Conservation (phyloP, 1,139 yeast species). For the Candida glucosophila region DNA sequence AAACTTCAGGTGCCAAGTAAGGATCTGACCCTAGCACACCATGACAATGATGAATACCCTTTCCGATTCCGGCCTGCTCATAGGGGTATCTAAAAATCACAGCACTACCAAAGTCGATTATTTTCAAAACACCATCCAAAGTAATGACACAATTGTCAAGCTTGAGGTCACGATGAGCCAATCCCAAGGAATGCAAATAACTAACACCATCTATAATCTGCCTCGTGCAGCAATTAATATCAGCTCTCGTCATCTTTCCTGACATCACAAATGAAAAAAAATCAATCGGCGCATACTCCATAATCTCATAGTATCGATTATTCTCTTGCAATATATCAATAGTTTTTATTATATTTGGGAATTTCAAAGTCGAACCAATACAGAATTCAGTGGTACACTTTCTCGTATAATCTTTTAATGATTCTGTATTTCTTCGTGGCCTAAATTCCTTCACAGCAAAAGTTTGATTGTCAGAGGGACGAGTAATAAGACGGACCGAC, state of each 20-base stretch:
- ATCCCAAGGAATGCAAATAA: constrained; percentile 79
- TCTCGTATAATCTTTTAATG: constrained; percentile 82
- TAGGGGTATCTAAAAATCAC: constrained; percentile 90
- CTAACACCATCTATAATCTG: constrained; percentile 79
- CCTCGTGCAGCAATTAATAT: constrained; percentile 81
- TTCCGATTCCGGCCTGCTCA: constrained; percentile 39
- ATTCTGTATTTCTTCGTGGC: constrained; percentile 74
- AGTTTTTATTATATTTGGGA: constrained; percentile 88
- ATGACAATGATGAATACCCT: constrained; percentile 64
- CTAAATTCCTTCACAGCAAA: constrained; percentile 97
- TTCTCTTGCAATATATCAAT: constrained; percentile 85
- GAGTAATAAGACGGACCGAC: constrained; percentile 74
- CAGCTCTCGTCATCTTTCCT: constrained; percentile 79
- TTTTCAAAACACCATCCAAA: constrained; percentile 74
- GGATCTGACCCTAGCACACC: constrained; percentile 99
- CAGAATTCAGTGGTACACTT: constrained; percentile 97
- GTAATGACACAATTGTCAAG: constrained; percentile 92
- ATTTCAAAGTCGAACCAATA: constrained; percentile 84
- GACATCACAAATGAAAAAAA: constrained; percentile 97
- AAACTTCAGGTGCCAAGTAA: constrained; percentile 92
- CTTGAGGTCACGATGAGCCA: constrained; percentile 93
- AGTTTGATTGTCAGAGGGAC: constrained; percentile 73
- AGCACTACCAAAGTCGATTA: constrained; percentile 95
- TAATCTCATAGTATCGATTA: constrained; percentile 82
- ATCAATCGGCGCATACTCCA: constrained; percentile 97